Percentiles rank a stretch among this genome's conserved stretches.
phyloP scores from a whole-genome alignment of 139 green algal genomes.

The Chlamydomonas schloesseri region DNA sequence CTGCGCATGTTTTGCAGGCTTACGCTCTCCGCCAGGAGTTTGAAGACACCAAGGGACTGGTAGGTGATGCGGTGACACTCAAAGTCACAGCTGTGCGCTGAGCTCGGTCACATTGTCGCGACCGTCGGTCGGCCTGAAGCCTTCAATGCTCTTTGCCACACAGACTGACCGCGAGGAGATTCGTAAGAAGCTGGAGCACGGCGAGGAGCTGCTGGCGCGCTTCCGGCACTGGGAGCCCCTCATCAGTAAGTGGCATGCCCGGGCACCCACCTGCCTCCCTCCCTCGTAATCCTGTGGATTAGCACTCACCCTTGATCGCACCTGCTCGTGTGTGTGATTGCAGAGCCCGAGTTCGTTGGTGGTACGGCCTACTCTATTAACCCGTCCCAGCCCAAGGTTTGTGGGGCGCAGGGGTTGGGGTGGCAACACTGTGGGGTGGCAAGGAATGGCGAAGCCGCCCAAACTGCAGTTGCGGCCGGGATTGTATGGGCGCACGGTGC shows the following conservation, averaged over 20 bases:
- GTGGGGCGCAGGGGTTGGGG: not conserved
- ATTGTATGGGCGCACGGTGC: no score
- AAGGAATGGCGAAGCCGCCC: no score
- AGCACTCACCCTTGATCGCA: not conserved
- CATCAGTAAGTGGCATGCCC: slow-evolving; percentile 53
- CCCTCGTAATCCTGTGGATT: not conserved
- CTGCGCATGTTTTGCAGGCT: not conserved
- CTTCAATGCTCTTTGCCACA: no score
- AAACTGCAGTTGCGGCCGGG: no score
- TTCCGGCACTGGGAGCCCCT: slow-evolving; percentile 67
- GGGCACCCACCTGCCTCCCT: not conserved
- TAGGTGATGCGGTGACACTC: no score
- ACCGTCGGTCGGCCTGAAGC: no score
- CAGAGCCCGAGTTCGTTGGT: slow-evolving; percentile 58
- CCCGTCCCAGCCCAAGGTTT: slow-evolving; percentile 53
- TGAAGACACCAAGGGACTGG: slow-evolving; percentile 49
- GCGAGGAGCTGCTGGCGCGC: slow-evolving; percentile 59
- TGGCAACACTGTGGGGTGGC: no score
- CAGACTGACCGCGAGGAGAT: slow-evolving; percentile 59
- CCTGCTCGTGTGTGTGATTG: not conserved
- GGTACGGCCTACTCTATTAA: slow-evolving; percentile 62
- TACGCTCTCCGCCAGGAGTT: slow-evolving; percentile 57
- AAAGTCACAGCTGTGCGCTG: no score
- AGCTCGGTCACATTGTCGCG: no score
- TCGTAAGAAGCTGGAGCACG: slow-evolving; percentile 51